phyloP scores from a whole-genome alignment of 331 rosid species.

The Cydonia oblonga region DNA sequence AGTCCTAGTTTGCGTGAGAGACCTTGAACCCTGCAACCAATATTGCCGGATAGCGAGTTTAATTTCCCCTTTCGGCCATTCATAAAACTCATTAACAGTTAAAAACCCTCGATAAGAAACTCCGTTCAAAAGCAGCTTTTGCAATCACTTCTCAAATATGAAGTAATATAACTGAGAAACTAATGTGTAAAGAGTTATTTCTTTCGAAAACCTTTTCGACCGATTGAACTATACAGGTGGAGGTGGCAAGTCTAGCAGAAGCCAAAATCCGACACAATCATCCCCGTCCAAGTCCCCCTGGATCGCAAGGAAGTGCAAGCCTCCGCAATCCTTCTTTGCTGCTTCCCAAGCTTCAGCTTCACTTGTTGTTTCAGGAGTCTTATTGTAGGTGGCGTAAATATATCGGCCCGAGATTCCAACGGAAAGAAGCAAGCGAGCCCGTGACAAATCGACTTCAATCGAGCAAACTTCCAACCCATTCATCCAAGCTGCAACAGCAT shows the following conservation, averaged over 20 bases:
- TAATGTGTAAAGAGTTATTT: background rate
- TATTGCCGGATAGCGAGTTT: background rate
- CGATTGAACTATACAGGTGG: slow-evolving; percentile 51
- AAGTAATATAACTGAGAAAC: background rate
- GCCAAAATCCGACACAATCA: slow-evolving; percentile 80
- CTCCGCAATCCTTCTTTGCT: slow-evolving; percentile 78
- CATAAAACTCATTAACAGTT: background rate
- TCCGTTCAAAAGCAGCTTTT: background rate
- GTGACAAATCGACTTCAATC: slow-evolving; percentile 50
- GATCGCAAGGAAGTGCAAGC: slow-evolving; percentile 93
- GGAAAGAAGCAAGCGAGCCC: slow-evolving; percentile 52
- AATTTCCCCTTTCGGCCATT: background rate
- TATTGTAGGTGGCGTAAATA: slow-evolving; percentile 69
- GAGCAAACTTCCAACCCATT: slow-evolving; percentile 75
- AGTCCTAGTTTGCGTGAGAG: background rate
- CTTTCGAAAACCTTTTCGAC: background rate
- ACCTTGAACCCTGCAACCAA: background rate
- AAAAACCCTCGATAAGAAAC: background rate
- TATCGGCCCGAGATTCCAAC: slow-evolving; percentile 75
- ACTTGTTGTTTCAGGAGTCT: slow-evolving; percentile 42
- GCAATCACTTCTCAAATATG: background rate
- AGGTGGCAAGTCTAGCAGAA: slow-evolving; percentile 75
- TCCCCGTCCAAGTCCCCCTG: slow-evolving; percentile 74
- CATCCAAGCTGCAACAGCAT: slow-evolving; percentile 58
- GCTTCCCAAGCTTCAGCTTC: slow-evolving; percentile 99